Evolutionary conservation across 169 alveolate genomes (phyloP).

Genomic region (Babesia ovata): DNA sequence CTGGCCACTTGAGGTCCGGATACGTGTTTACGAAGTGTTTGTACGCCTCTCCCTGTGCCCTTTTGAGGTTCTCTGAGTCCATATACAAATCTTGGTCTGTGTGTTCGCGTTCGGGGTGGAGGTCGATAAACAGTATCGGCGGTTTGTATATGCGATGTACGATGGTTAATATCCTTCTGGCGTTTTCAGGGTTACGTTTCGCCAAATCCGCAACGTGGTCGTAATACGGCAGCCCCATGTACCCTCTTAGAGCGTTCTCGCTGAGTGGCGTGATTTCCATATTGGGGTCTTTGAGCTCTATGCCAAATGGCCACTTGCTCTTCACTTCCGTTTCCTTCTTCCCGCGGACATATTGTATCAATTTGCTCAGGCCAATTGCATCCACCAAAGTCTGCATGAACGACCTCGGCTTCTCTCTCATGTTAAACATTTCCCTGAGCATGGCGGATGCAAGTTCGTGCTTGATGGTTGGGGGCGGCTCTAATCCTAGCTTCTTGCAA

Average conservation of each 20-base stretch:
- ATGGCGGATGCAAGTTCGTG: slow-evolving; percentile 28
- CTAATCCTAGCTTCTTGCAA: slow-evolving; percentile 40
- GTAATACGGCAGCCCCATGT: slow-evolving; percentile 38
- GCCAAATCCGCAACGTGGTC: slow-evolving; percentile 47
- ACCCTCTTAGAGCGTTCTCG: slow-evolving; percentile 47
- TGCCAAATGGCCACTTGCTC: slow-evolving; percentile 35
- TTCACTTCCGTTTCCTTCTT: neutral
- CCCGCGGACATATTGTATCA: neutral
- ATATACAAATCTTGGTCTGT: slow-evolving; percentile 35
- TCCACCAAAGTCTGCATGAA: slow-evolving; percentile 20
- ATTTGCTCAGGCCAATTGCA: slow-evolving; percentile 28
- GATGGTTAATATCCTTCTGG: slow-evolving; percentile 49
- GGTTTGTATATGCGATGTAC: slow-evolving; percentile 48
- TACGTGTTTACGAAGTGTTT: slow-evolving; percentile 28
- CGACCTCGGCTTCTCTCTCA: slow-evolving; percentile 10
- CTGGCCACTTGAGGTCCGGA: slow-evolving; percentile 64
- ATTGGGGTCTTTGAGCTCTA: slow-evolving; percentile 34
- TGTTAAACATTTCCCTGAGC: slow-evolving; percentile 11
- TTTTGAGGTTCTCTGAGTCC: slow-evolving; percentile 38
- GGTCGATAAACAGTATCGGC: slow-evolving; percentile 23
- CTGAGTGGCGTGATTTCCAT: slow-evolving; percentile 23
- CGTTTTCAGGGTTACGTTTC: slow-evolving; percentile 40
- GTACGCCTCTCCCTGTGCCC: slow-evolving; percentile 36
- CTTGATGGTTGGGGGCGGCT: slow-evolving; percentile 41
- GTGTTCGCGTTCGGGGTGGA: slow-evolving; percentile 2